These are phyloP conservation scores for Escovopsis sp. DNA, from an alignment of 2,329 filamentous ascomycete genomes.

Conservation along the genomic window DNA sequence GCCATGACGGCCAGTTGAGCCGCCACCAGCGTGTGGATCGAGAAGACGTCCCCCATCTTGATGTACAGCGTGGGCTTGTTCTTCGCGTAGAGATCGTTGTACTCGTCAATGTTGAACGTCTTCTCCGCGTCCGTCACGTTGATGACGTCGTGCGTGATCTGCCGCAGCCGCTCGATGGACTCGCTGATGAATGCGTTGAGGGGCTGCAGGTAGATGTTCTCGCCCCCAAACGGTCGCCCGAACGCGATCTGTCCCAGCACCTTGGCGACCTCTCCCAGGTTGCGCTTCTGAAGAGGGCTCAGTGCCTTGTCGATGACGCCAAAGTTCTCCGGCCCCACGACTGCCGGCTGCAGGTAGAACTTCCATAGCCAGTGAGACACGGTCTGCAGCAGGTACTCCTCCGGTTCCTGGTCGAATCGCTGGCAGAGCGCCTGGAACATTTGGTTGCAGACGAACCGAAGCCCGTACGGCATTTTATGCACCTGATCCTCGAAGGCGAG, in stretches of 20 bases:
- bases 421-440: constrained; percentile 64
- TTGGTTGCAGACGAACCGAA: constrained; percentile 76
- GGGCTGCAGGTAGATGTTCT: constrained; percentile 90
- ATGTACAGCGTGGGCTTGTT: constrained; percentile 98
- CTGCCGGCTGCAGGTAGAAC: constrained; percentile 78
- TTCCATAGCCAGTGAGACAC: constrained; percentile 90
- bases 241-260: constrained; percentile 77
- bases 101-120: constrained; percentile 96
- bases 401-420: constrained; percentile 67
- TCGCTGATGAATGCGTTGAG: constrained; percentile 84
- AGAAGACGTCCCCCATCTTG: constrained; percentile 95
- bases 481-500: constrained; percentile 65
- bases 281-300: constrained; percentile 83
- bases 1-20: constrained; percentile 66
- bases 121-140: constrained; percentile 73
- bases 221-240: constrained; percentile 81
- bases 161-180: constrained; percentile 62
- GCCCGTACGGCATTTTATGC: constrained; percentile 80
- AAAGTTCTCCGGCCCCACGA: constrained; percentile 80
- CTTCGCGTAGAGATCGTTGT: constrained; percentile 92
- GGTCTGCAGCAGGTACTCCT: constrained; percentile 62
- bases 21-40: constrained; percentile 79
- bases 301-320: constrained; percentile 83
- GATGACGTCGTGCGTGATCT: constrained; percentile 65
- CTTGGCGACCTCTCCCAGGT: constrained; percentile 79